phyloP scores from a whole-genome alignment of 306 rosid genomes.

The Biancaea sappan region DNA sequence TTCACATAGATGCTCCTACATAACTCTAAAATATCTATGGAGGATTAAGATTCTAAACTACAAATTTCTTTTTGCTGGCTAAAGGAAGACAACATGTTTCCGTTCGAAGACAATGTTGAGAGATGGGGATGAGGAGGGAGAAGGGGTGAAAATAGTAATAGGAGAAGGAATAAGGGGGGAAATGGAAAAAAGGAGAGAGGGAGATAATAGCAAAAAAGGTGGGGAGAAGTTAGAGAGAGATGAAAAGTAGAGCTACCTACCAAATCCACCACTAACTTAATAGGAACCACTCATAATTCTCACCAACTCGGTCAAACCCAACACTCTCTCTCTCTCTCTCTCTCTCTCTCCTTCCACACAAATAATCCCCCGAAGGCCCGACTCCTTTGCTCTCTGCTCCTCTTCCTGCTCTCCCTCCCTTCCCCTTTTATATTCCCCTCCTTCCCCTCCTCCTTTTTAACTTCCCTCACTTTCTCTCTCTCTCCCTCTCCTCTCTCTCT shows the following conservation, averaged over 20 bases:
- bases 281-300: slow-evolving; percentile 48
- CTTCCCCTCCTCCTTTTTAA: not conserved
- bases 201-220: not conserved
- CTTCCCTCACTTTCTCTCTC: not conserved
- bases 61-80: no score
- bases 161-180: not conserved
- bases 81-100: no score
- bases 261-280: slow-evolving; percentile 45
- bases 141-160: not conserved
- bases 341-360: slow-evolving; percentile 22
- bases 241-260: slow-evolving; percentile 44
- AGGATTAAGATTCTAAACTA: no score
- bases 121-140: no score
- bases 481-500: not conserved
- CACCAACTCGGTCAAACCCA: slow-evolving; percentile 68
- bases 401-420: slow-evolving; percentile 28
- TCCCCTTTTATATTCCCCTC: slow-evolving; percentile 40
- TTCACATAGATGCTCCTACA: no score
- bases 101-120: no score
- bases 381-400: slow-evolving; percentile 36
- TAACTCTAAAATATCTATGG: no score
- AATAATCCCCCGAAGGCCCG: slow-evolving; percentile 37
- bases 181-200: not conserved
- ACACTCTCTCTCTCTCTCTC: no score
- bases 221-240: not conserved